phyloP scores from a whole-genome alignment of 345 rosid genomes.

The Arabis alpina region DNA sequence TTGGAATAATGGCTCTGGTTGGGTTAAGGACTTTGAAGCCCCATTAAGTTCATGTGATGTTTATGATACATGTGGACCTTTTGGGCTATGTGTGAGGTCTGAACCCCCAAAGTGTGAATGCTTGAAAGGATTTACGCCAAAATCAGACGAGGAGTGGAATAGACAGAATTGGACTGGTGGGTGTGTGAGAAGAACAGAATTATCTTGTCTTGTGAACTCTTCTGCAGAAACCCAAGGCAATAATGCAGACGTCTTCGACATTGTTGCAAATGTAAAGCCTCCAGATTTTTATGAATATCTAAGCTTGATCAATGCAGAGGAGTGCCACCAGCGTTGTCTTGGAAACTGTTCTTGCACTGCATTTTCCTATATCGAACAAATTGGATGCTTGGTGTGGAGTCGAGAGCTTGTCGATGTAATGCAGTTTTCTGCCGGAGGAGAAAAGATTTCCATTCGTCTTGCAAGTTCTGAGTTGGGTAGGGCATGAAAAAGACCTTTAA shows the following conservation, averaged over 20 bases:
- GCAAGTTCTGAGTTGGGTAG: slow-evolving; percentile 43
- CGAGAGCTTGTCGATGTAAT: slow-evolving; percentile 37
- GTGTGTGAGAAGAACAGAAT: slow-evolving; percentile 33
- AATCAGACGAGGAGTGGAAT: slow-evolving; percentile 43
- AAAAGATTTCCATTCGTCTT: slow-evolving; percentile 36
- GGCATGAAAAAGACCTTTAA: slow-evolving; percentile 9
- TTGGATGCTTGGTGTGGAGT: slow-evolving; percentile 44
- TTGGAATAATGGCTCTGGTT: slow-evolving; percentile 38
- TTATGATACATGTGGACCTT: slow-evolving; percentile 37
- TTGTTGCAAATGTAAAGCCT: slow-evolving; percentile 36
- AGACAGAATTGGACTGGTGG: slow-evolving; percentile 40
- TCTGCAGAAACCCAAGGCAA: slow-evolving; percentile 22
- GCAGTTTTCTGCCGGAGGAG: slow-evolving; percentile 37
- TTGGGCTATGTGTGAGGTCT: slow-evolving; percentile 39
- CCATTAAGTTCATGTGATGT: slow-evolving; percentile 37
- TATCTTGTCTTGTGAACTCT: slow-evolving; percentile 36
- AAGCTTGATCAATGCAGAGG: slow-evolving; percentile 28
- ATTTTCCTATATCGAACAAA: slow-evolving; percentile 31
- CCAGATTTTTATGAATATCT: slow-evolving; percentile 43
- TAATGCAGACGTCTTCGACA: slow-evolving; percentile 34
- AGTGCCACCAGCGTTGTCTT: slow-evolving; percentile 35
- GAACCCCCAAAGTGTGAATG: slow-evolving; percentile 41
- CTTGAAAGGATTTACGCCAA: slow-evolving; percentile 46
- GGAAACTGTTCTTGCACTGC: slow-evolving; percentile 45
- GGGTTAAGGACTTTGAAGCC: slow-evolving; percentile 38